Evolutionary conservation across 352 stramenopile genomes (phyloP).

Genomic region (Phytophthora vignae): DNA sequence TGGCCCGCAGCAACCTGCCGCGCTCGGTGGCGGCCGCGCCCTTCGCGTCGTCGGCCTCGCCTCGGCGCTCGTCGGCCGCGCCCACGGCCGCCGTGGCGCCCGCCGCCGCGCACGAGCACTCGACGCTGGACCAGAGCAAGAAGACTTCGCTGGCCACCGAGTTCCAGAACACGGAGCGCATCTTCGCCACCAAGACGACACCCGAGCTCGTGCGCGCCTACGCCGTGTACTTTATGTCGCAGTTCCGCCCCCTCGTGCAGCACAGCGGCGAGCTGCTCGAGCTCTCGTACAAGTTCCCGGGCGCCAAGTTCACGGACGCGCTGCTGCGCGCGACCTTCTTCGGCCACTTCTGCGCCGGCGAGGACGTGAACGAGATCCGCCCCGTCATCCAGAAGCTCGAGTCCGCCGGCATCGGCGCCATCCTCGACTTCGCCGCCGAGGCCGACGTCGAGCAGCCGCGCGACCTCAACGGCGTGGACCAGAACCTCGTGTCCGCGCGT

Average conservation of each 20-base stretch:
- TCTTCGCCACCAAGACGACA: slow-evolving; percentile 87
- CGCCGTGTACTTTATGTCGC: slow-evolving; percentile 88
- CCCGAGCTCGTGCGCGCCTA: slow-evolving; percentile 89
- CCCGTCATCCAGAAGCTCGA: slow-evolving; percentile 83
- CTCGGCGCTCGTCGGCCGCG: slow-evolving; percentile 22
- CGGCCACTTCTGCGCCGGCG: slow-evolving; percentile 96
- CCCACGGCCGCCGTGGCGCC: slow-evolving; percentile 22
- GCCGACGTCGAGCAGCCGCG: slow-evolving; percentile 87
- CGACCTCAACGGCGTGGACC: slow-evolving; percentile 77
- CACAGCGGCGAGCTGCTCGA: slow-evolving; percentile 89
- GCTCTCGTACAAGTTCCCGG: slow-evolving; percentile 84
- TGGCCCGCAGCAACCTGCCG: slow-evolving; percentile 5
- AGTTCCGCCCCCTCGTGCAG: slow-evolving; percentile 87
- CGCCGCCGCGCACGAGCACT: slow-evolving; percentile 7
- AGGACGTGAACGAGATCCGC: slow-evolving; percentile 88
- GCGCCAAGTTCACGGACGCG: slow-evolving; percentile 86
- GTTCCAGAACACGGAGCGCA: slow-evolving; percentile 85
- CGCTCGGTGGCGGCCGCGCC: slow-evolving; percentile 1
- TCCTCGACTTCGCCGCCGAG: slow-evolving; percentile 98
- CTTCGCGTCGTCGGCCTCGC: slow-evolving; percentile 31
- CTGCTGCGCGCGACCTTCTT: slow-evolving; percentile 96
- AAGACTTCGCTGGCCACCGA: slow-evolving; percentile 32
- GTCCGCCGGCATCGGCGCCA: slow-evolving; percentile 91
- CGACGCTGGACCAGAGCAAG: slow-evolving; percentile 13
- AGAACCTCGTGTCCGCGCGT: slow-evolving; percentile 88